Base-by-base conservation (phyloP, 345 rosid species). In the Syzygium jambos region DNA sequence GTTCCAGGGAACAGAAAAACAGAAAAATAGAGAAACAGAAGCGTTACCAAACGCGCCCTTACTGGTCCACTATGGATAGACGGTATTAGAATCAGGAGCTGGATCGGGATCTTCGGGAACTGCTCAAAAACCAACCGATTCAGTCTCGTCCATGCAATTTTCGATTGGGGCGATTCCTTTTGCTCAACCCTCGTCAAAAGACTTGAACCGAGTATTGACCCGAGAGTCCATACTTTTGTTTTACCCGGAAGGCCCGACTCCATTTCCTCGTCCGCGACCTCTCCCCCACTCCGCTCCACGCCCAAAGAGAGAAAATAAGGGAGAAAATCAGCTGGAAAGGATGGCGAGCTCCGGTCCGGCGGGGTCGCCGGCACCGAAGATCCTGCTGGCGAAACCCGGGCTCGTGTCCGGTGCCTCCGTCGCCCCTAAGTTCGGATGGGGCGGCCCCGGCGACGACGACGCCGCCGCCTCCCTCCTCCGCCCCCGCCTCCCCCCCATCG, bases 381-480 rank as follows among this genome's bases (percentile, higher is more conserved):
- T 96, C 85, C 94, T 95, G 16, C 85, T 96, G 49, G 98, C 98
- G 41, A 96, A 96, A 89, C 98, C 98, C 16, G 93, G 92, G 14
- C 87, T 90, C 15, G 92, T 89, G 15, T 89, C 94, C 41, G 89
- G 92, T 1, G 95, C 95, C 38, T 90, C 94, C 23, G 89, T 88
- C 5, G 77, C 93, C 5, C 95, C 93, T 14, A 94, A 95, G 91
- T 94, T 92, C 89, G 96, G 96, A 29, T 95, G 97, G 29, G 94
- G 97, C 55, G 89, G 88, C 21, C 82, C 82, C 57, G 88, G 88
- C 53, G 87, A 88, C 63, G 97, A 93, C 68, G 96, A 94, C 14
- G 98, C 94, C 51, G 91, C 94, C 52, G 90, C 94, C 52, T 89
- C 91, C 25, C 84, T 89, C 43, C 95, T 91, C 85, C 93, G 95